These are phyloP conservation scores for Trypanosoma mega DNA, from an alignment of 208 protist genomes.

Conservation along the genomic window DNA sequence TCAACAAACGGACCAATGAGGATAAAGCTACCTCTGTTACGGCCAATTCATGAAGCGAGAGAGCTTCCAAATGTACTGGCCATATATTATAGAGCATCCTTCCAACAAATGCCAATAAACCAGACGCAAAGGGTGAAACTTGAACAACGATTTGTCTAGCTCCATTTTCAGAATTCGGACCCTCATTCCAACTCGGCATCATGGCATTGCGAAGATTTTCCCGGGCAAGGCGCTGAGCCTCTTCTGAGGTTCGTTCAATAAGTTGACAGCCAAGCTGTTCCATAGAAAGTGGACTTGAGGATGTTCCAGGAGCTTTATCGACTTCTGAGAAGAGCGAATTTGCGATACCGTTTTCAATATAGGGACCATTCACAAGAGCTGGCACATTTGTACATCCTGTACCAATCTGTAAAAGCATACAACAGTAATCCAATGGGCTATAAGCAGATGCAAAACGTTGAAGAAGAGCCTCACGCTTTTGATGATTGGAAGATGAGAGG, in stretches of 20 bases:
- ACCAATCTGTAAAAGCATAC: slow-evolving; percentile 90
- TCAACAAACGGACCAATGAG: slow-evolving; percentile 25
- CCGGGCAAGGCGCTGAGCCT: slow-evolving; percentile 54
- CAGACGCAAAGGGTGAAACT: slow-evolving; percentile 68
- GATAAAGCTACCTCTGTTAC: slow-evolving; percentile 32
- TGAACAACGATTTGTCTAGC: slow-evolving; percentile 49
- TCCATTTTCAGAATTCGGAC: slow-evolving; percentile 19
- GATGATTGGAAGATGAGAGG: slow-evolving; percentile 38
- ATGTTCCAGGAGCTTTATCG: slow-evolving; percentile 13
- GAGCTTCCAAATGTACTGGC: slow-evolving; percentile 43
- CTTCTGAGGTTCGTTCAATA: slow-evolving; percentile 35
- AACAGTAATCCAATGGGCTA: slow-evolving; percentile 68
- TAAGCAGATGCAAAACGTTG: slow-evolving; percentile 72
- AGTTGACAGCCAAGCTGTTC: slow-evolving; percentile 53
- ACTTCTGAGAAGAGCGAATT: slow-evolving; percentile 22
- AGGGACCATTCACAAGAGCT: slow-evolving; percentile 24
- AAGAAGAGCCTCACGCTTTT: slow-evolving; percentile 61
- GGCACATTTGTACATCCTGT: slow-evolving; percentile 38
- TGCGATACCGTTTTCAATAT: slow-evolving; percentile 27
- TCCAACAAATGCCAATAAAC: slow-evolving; percentile 54
- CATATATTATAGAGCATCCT: slow-evolving; percentile 73
- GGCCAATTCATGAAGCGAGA: slow-evolving; percentile 29
- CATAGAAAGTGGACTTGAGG: slow-evolving; percentile 40
- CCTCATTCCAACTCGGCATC: slow-evolving; percentile 47
- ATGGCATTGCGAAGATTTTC: slow-evolving; percentile 63